phyloP scores from a whole-genome alignment of 352 stramenopile species.

The Pilasporangium apinafurcum region DNA sequence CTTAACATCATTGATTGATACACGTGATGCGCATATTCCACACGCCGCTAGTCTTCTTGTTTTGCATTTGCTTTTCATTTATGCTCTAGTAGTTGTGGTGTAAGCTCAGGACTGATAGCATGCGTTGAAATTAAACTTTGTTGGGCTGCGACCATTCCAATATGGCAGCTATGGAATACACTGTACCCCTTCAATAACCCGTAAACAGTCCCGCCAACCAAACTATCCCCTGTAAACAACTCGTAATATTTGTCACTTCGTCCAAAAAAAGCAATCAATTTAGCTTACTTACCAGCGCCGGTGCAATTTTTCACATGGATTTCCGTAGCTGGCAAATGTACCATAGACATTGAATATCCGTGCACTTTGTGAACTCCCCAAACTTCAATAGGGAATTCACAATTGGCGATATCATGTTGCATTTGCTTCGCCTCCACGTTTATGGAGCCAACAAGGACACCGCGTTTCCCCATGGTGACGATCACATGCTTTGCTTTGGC shows the following conservation, averaged over 20 bases:
- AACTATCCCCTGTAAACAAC: conserved; percentile 42
- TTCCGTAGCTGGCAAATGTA: conserved; percentile 53
- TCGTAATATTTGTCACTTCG: no score
- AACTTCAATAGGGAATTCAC: conserved; percentile 35
- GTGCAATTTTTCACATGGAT: conserved; percentile 68
- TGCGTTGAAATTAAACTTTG: conserved; percentile 58
- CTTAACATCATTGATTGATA: no score
- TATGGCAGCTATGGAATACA: conserved; percentile 59
- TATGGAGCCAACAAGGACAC: conserved; percentile 59
- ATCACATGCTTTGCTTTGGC: conserved; percentile 56
- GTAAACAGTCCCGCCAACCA: conserved; percentile 76
- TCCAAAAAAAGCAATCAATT: not conserved
- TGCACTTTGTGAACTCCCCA: conserved; percentile 54
- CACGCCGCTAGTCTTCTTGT: not conserved
- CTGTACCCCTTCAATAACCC: conserved; percentile 53
- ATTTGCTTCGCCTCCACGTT: conserved; percentile 35
- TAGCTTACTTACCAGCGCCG: conserved; percentile 38
- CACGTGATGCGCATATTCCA: not conserved
- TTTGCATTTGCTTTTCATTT: not conserved
- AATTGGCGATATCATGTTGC: conserved; percentile 14
- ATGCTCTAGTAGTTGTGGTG: conserved; percentile 4
- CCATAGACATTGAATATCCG: conserved; percentile 38
- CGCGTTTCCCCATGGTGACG: conserved; percentile 74
- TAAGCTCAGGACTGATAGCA: conserved; percentile 55
- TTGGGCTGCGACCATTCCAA: conserved; percentile 70